Conservation (phyloP, 768 basidiomycete genomes). For the Pisolithus albus region DNA sequence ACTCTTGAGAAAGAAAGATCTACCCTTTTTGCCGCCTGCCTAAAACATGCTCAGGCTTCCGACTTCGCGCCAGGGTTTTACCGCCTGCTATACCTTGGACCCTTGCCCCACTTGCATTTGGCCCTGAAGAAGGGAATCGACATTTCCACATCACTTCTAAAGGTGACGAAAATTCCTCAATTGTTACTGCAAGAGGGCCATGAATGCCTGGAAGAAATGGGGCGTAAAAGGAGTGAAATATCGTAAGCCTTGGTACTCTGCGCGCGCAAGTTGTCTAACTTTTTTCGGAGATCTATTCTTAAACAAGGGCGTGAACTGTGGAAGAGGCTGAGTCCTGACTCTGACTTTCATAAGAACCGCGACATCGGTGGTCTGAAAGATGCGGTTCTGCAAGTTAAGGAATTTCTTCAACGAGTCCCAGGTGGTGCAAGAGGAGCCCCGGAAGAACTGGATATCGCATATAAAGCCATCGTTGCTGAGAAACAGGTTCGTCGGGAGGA, state of each 20-base stretch:
- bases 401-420: no score
- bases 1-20: constrained; percentile 17
- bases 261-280: background rate
- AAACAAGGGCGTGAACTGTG: no score
- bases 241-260: constrained; percentile 4
- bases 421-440: no score
- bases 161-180: constrained; percentile 19
- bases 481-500: no score
- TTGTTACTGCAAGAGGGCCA: constrained; percentile 23
- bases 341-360: no score
- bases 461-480: constrained; percentile 11
- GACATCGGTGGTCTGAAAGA: no score
- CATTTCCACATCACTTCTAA: constrained; percentile 24
- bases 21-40: constrained; percentile 23
- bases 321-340: no score
- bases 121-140: constrained; percentile 33
- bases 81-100: constrained; percentile 29
- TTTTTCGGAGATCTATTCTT: constrained; percentile 10
- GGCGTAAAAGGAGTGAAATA: constrained; percentile 8
- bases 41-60: constrained; percentile 19
- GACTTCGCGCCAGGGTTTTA: constrained; percentile 28
- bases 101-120: constrained; percentile 35
- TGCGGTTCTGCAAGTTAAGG: no score
- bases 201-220: constrained; percentile 30
- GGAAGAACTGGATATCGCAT: no score